Conservation (phyloP, 2,329 filamentous ascomycete species). For the Teratosphaeria destructans region DNA sequence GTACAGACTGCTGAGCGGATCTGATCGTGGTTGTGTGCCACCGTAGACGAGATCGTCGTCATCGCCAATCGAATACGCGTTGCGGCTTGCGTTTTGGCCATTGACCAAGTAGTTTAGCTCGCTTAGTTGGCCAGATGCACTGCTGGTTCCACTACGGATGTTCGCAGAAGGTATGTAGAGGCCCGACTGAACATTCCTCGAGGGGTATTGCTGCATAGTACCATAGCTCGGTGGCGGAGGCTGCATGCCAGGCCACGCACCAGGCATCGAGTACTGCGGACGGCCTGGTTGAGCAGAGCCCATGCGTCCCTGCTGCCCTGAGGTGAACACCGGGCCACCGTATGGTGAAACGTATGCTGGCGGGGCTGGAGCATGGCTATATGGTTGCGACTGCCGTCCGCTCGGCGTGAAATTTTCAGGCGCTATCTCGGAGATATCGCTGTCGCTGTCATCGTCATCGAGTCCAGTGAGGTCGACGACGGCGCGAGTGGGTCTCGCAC, state of each 20-base stretch:
- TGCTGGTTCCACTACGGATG: slow-evolving; percentile 3
- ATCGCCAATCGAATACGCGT: slow-evolving; percentile 10
- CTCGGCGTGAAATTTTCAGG: slow-evolving; percentile 16
- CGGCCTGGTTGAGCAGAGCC: not conserved
- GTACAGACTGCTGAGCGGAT: slow-evolving; percentile 10
- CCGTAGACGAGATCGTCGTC: slow-evolving; percentile 15
- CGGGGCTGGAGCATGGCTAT: not conserved
- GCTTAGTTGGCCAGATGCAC: slow-evolving; percentile 3
- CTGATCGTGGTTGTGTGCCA: slow-evolving; percentile 9
- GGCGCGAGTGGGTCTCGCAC: slow-evolving; percentile 6
- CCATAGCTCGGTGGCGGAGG: not conserved
- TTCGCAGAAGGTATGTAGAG: not conserved
- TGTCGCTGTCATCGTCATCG: slow-evolving; percentile 18
- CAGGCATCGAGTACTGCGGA: not conserved
- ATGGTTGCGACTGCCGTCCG: slow-evolving; percentile 1
- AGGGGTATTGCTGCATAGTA: not conserved
- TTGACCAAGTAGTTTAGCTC: slow-evolving; percentile 13
- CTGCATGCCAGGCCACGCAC: not conserved
- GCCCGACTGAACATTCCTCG: not conserved
- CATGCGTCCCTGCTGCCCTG: not conserved
- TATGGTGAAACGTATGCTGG: not conserved
- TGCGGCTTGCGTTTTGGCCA: slow-evolving; percentile 7
- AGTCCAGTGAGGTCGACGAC: slow-evolving; percentile 23
- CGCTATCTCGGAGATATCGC: slow-evolving; percentile 18
- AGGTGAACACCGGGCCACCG: not conserved